Evolutionary conservation across 805 yeast species (phyloP).

Genomic region (Kodamaea leandrae): DNA sequence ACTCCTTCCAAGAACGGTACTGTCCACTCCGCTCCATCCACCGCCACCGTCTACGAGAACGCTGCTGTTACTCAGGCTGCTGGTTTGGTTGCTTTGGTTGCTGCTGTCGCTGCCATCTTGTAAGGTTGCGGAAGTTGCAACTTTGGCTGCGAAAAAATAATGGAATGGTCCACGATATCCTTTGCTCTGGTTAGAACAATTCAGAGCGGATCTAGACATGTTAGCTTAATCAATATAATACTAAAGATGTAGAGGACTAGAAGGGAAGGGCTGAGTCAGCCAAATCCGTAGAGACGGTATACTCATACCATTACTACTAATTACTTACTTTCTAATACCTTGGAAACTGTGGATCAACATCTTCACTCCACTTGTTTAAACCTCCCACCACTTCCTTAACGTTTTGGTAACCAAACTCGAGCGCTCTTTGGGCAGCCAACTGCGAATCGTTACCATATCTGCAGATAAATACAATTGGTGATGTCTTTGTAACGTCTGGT

Average conservation of each 20-base stretch:
- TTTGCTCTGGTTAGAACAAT: too few species aligned
- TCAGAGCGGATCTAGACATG: too few species aligned
- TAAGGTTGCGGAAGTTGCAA: not conserved
- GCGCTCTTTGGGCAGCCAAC: constrained; percentile 57
- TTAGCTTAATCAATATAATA: too few species aligned
- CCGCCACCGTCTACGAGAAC: constrained; percentile 6
- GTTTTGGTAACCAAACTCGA: constrained; percentile 44
- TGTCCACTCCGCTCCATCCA: not conserved
- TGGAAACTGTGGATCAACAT: constrained; percentile 61
- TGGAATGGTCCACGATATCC: too few species aligned
- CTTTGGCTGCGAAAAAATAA: not conserved
- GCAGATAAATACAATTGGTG: constrained; percentile 62
- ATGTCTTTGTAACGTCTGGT: constrained; percentile 15
- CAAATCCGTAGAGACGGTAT: not conserved
- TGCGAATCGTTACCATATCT: constrained; percentile 92
- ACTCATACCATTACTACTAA: not conserved
- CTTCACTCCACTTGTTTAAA: constrained; percentile 59
- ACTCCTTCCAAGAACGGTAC: not conserved
- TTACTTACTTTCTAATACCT: constrained; percentile 41
- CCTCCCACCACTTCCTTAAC: constrained; percentile 81
- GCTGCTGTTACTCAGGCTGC: constrained; percentile 2
- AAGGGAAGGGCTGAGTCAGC: too few species aligned
- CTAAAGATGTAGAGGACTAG: too few species aligned
- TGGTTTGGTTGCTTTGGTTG: constrained; percentile 7
- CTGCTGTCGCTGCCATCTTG: constrained; percentile 9